Evolutionary conservation across 1,284 basidiomycete species (phyloP).

Genomic region (Boletus holoroseus): DNA sequence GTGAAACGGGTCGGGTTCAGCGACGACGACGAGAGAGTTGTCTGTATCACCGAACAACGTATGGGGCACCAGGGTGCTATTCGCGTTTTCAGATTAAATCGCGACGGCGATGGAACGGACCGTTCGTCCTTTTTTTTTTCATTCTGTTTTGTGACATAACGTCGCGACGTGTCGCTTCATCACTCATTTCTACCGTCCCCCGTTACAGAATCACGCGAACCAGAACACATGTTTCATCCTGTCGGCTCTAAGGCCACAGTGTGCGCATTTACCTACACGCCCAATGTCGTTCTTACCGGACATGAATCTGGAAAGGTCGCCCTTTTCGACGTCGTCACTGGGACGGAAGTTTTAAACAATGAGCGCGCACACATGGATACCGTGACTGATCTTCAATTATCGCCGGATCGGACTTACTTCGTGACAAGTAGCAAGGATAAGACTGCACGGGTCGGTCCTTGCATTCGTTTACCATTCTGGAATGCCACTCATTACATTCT

Average conservation of each 20-base stretch:
- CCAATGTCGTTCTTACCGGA: constrained; percentile 81
- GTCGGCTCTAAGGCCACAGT: constrained; percentile 93
- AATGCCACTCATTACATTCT: constrained; percentile 1
- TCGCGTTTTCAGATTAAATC: constrained; percentile 84
- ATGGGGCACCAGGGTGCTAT: constrained; percentile 88
- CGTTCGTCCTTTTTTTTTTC: constrained; percentile 41
- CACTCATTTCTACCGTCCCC: constrained; percentile 2
- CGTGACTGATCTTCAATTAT: constrained; percentile 92
- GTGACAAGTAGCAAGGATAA: constrained; percentile 98
- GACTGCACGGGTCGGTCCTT: constrained; percentile 73
- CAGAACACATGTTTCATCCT: constrained; percentile 78
- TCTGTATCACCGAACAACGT: constrained; percentile 95
- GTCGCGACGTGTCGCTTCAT: background rate
- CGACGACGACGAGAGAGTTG: constrained; percentile 79
- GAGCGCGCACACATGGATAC: constrained; percentile 81
- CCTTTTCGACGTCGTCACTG: constrained; percentile 82
- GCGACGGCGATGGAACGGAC: constrained; percentile 69
- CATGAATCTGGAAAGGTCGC: constrained; percentile 96
- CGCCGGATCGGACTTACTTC: constrained; percentile 89
- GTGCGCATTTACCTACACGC: constrained; percentile 82
- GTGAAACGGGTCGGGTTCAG: constrained; percentile 93
- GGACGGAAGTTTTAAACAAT: constrained; percentile 77
- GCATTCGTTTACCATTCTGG: background rate
- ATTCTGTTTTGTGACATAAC: background rate
- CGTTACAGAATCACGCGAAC: constrained; percentile 66